A percentile compares a stretch with the other conserved stretches of the same genome.
Conservation (phyloP, 1,284 basidiomycete genomes). For the Irpex sp. region DNA sequence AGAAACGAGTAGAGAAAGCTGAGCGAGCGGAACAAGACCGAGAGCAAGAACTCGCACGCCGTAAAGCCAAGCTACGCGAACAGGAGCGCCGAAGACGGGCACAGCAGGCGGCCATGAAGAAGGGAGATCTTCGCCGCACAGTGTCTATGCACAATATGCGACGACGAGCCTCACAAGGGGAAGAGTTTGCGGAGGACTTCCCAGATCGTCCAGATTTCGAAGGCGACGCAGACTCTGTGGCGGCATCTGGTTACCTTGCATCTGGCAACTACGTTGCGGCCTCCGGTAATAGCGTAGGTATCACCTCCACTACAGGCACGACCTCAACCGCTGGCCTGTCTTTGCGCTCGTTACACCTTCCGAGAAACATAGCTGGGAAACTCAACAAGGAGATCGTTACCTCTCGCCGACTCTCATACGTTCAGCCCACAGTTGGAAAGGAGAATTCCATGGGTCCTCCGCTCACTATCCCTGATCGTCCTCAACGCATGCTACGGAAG, state of each 20-base stretch:
- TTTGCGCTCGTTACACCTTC: constrained; percentile 43
- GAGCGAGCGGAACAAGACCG: constrained; percentile 50
- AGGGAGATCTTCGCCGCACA: constrained; percentile 65
- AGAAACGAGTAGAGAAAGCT: constrained; percentile 56
- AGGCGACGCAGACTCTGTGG: constrained; percentile 50
- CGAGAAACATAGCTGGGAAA: constrained; percentile 50
- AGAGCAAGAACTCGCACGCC: constrained; percentile 38
- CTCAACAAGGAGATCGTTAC: constrained; percentile 64
- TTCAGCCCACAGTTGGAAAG: constrained; percentile 28
- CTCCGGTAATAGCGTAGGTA: constrained; percentile 91
- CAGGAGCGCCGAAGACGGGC: constrained; percentile 31
- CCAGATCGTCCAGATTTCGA: constrained; percentile 42
- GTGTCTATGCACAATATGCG: constrained; percentile 78
- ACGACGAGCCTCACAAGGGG: constrained; percentile 38
- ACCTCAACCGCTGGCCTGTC: constrained; percentile 70
- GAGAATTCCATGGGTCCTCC: constrained; percentile 65
- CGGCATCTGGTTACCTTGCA: constrained; percentile 67
- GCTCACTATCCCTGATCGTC: constrained; percentile 48
- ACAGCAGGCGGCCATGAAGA: constrained; percentile 34
- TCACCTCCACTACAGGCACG: constrained; percentile 86
- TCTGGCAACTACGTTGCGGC: constrained; percentile 78
- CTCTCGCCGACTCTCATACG: constrained; percentile 45
- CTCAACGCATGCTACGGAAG: constrained; percentile 54
- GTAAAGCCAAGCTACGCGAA: constrained; percentile 33
- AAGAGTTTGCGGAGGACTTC: constrained; percentile 29